Evolutionary conservation across 2,329 filamentous ascomycete species (phyloP).

Genomic region (Colletotrichum noveboracense): DNA sequence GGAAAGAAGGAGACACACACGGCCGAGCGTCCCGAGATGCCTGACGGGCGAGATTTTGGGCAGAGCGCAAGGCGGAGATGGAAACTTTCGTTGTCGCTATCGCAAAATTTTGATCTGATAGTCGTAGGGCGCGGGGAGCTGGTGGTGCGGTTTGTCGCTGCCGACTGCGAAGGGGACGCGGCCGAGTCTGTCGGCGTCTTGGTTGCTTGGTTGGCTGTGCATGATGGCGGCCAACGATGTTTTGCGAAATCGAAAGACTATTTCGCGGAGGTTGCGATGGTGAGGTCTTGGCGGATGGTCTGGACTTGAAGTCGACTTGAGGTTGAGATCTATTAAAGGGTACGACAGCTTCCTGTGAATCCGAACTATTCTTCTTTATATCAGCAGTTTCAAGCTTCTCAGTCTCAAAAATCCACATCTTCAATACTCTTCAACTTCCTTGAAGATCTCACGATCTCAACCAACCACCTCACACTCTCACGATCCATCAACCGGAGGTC

Average conservation of each 20-base stretch:
- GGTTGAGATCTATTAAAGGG: not conserved
- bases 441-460: not conserved
- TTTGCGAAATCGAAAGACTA: not conserved
- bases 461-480: not conserved
- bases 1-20: too few relatives aligned
- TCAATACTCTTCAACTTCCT: not conserved
- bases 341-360: not conserved
- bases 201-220: not conserved
- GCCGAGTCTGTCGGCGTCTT: not conserved
- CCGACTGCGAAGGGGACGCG: not conserved
- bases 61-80: not conserved
- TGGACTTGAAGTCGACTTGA: not conserved
- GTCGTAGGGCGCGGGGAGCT: not conserved
- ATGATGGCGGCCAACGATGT: not conserved
- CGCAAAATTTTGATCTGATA: not conserved
- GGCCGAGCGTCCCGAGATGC: not conserved
- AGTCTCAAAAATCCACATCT: not conserved
- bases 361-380: rapidly evolving
- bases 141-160: not conserved
- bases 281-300: not conserved
- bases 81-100: not conserved
- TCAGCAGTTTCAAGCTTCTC: not conserved
- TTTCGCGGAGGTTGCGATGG: not conserved
- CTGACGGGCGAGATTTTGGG: not conserved
- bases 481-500: rapidly evolving